Evolutionary conservation across 805 yeast genomes (phyloP), one percentile per base, ranked within the genome.

Genomic region (Komagataella pastoris): DNA sequence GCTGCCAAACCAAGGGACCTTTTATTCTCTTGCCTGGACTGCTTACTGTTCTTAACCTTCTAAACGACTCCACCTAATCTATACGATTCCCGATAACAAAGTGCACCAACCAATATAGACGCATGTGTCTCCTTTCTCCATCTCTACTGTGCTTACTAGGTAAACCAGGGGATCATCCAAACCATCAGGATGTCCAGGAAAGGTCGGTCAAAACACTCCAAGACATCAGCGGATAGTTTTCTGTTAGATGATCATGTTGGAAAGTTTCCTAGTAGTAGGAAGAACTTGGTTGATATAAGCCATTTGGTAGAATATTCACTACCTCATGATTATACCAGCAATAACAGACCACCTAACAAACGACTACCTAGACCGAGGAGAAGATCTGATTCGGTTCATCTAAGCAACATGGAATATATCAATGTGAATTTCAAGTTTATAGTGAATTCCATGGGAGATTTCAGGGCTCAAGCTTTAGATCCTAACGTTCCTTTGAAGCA

Each of bases 351-450:
- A 52, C 24, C 17, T 40, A 23, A 12, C 7, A 8, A 44, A 46
- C 17, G 53, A 56, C 10, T 52, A 55, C 18, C 57, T 57, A 50
- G 52, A 47, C 10, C 46, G 47, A 7, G 54, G 60, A 50, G 51
- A 24, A 17, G 56, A 53, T 40, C 60, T 65, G 54, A 59, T 63
- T 47, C 58, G 65, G 43, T 80, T 6, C 79, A 75, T 54, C 64
- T 85, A 17, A 73, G 73, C 4, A 91, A 91, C 0, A 77, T 81
- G 67, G 70, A 77, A 3, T 85, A 80, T 57, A 83, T 88, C 53
- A 93, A 91, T 62, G 91, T 89, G 18, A 84, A 85, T 62, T 90
- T 84, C 62, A 79, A 88, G 57, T 85, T 93, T 59, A 76, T 91
- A 17, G 85, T 91, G n/a, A 85, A 87, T 58, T 72, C 77, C 49